Base-by-base conservation (phyloP, 2,329 filamentous ascomycete genomes). In the Thelonectria blattea region DNA sequence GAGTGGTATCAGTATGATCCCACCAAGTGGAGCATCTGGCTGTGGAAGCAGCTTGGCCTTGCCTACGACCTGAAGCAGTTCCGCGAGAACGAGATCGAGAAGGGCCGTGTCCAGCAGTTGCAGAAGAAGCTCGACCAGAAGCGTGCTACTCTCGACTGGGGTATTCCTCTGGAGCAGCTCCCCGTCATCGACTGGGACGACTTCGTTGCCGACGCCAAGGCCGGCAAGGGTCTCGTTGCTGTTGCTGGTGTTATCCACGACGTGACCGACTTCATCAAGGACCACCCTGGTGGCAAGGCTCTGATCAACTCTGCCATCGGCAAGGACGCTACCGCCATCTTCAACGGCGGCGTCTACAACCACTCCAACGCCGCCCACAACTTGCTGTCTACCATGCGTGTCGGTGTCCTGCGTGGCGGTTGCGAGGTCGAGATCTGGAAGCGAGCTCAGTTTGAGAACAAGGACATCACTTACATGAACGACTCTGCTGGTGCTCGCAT, bases 381-480 rank as follows among this genome's bases (percentile, higher is more conserved):
- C 80, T 79, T 95, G 62, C 84, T 96, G 65, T 93, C 90, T 8
- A 95, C 91, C 68, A 95, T 95, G 91, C 86, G 92, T 68, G 88
- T 95, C 14, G 92, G 91, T 77, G 91, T 96, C 50, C 89, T 96
- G 65, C 90, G 91, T 53, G 92, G 92, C 65, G 92, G 92, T 45
- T 92, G 91, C 75, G 92, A 95, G 76, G 92, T 96, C 27, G 92
- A 96, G 83, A 93, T 95, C 78, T 96, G 92, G 92, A 95, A 95
- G 86, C 89, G 91, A 43, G 87, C 90, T 58, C 90, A 93, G 76
- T 86, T 88, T 70, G 91, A 93, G 79, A 92, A 91, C 82, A 93
- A 94, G 82, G 91, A 93, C 70, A 84, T 91, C 59, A 87, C 88
- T 60, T 88, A 90, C 67, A 86, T 92, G 75, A 93, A 91, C 75